A percentile compares a stretch with the other conserved stretches of the same genome.
These are phyloP conservation scores for Vanrija sp. DNA, from an alignment of 1,284 basidiomycete genomes.

Conservation along the genomic window DNA sequence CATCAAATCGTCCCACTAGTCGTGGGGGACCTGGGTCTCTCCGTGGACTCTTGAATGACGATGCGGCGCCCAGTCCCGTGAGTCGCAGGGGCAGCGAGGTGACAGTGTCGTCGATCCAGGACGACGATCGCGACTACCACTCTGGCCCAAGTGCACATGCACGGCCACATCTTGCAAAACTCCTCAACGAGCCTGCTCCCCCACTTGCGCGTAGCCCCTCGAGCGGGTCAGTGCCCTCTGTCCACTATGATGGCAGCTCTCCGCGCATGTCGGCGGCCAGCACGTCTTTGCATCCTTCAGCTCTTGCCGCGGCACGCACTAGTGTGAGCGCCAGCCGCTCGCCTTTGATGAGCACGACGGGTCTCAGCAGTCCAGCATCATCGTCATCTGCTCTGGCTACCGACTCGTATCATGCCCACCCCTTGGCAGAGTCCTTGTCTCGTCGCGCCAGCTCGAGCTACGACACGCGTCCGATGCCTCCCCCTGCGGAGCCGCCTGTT, in stretches of 20 bases:
- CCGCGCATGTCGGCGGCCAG: constrained; percentile 12
- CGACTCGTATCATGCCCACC: background rate
- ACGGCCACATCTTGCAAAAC: constrained; percentile 19
- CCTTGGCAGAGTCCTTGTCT: constrained; percentile 7
- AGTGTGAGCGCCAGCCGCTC: constrained; percentile 3
- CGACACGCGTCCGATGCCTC: constrained; percentile 26
- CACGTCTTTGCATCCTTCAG: constrained; percentile 6
- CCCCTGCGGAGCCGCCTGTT: constrained; percentile 25
- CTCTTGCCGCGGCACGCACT: background rate
- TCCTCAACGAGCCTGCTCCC: constrained; percentile 27
- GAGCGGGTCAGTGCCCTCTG: background rate
- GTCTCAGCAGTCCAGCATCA: background rate
- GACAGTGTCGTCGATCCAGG: constrained; percentile 8
- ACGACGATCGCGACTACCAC: constrained; percentile 8
- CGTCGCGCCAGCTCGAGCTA: background rate
- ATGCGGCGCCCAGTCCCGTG: background rate
- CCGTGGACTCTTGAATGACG: constrained; percentile 13
- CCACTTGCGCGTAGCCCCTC: constrained; percentile 6
- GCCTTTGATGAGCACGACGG: constrained; percentile 6
- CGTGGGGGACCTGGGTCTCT: constrained; percentile 6
- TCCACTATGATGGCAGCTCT: background rate
- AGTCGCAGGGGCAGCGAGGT: constrained; percentile 9
- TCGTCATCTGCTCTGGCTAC: background rate
- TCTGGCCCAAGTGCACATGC: background rate
- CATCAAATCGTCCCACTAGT: background rate